Percentiles rank a stretch among this genome's conserved stretches.
Conservation (phyloP, 1,284 basidiomycete genomes). For the Leccinum pachyderme region DNA sequence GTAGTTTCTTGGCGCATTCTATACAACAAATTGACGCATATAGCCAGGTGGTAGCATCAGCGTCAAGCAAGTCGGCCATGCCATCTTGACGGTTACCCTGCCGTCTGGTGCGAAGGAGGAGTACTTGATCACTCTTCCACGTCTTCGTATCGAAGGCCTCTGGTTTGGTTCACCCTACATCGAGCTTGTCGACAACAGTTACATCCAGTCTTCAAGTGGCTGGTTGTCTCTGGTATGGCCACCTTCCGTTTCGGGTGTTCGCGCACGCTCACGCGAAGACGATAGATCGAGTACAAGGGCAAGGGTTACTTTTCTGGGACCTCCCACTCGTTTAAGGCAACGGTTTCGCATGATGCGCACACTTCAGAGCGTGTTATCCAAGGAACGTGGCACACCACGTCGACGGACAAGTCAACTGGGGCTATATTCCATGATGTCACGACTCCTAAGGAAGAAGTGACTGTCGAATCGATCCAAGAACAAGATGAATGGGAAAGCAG, state of each 20-base stretch:
- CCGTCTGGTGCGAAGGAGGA: constrained; percentile 61
- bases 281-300: constrained; percentile 86
- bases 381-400: constrained; percentile 85
- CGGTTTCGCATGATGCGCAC: constrained; percentile 46
- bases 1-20: constrained; percentile 23
- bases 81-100: constrained; percentile 72
- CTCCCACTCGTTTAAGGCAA: constrained; percentile 90
- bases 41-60: constrained; percentile 61
- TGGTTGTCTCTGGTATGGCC: constrained; percentile 57
- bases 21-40: constrained; percentile 5
- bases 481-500: constrained; percentile 87
- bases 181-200: constrained; percentile 82
- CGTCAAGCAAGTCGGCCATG: constrained; percentile 97
- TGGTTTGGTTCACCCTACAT: constrained; percentile 79
- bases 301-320: constrained; percentile 95
- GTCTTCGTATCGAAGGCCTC: constrained; percentile 61
- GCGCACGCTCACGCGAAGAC: constrained; percentile 3
- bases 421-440: constrained; percentile 65
- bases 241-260: background rate
- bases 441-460: constrained; percentile 71
- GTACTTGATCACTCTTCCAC: constrained; percentile 91
- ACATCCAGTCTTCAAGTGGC: constrained; percentile 82
- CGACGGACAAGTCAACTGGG: constrained; percentile 44
- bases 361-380: constrained; percentile 59
- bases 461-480: constrained; percentile 55